These are phyloP conservation scores for Nothophoma quercina DNA, from an alignment of 2,329 filamentous ascomycete species.

Conservation along the genomic window DNA sequence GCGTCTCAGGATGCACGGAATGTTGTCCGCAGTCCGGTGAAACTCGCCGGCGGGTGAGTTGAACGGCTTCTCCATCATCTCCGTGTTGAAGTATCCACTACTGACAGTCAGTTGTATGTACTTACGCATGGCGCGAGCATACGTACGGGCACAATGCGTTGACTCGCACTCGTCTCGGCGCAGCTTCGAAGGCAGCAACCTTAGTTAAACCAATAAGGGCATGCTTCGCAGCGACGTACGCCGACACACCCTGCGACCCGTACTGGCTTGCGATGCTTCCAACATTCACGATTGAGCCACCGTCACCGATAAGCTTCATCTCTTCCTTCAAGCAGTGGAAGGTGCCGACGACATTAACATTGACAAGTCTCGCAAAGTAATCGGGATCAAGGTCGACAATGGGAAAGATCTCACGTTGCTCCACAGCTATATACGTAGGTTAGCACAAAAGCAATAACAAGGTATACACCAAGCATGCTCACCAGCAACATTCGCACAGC, in stretches of 20 bases:
- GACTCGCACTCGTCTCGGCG: constrained; percentile 54
- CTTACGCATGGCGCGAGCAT: background rate
- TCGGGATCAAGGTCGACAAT: constrained; percentile 19
- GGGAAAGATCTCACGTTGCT: constrained; percentile 24
- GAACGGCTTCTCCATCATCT: constrained; percentile 19
- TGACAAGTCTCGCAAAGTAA: constrained; percentile 15
- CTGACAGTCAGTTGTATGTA: background rate
- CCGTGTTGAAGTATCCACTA: constrained; percentile 18
- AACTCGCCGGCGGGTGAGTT: constrained; percentile 12
- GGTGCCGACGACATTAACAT: constrained; percentile 1
- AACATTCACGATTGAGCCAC: constrained; percentile 25
- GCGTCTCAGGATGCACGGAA: constrained; percentile 14
- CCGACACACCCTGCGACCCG: constrained; percentile 24
- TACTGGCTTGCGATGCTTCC: constrained; percentile 21
- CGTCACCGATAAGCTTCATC: constrained; percentile 27
- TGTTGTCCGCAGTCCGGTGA: constrained; percentile 15
- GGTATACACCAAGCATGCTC: background rate
- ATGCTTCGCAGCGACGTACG: constrained; percentile 57
- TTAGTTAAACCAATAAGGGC: constrained; percentile 57
- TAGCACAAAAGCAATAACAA: background rate
- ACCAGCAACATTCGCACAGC: constrained; percentile 25
- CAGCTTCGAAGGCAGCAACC: constrained; percentile 58
- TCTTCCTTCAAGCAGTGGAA: constrained; percentile 16
- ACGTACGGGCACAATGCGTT: constrained; percentile 57
- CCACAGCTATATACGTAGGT: constrained; percentile 12